Conservation (phyloP, 2,329 filamentous ascomycete genomes). For the Fusarium circinatum region DNA sequence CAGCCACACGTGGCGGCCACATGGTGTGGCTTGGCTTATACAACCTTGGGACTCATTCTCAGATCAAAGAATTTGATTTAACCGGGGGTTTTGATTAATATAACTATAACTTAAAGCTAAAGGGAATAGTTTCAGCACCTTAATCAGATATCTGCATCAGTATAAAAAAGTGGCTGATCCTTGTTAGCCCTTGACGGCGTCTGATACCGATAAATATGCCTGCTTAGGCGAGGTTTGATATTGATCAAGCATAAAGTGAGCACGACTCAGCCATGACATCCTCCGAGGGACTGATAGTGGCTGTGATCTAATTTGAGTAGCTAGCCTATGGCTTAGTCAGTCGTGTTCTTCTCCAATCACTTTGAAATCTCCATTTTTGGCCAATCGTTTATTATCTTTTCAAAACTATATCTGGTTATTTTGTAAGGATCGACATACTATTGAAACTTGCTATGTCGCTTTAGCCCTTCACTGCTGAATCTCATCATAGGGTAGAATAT, state of each 20-base stretch:
- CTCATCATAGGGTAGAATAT: too few relatives aligned
- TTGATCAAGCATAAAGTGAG: background rate
- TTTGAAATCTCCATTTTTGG: background rate
- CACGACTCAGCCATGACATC: background rate
- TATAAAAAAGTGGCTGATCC: background rate
- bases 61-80: background rate
- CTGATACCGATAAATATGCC: background rate
- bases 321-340: background rate
- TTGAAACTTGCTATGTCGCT: background rate
- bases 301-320: background rate
- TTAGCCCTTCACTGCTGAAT: background rate
- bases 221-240: constrained; percentile 4
- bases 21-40: constrained; percentile 46
- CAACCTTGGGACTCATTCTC: background rate
- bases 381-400: background rate
- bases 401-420: too few relatives aligned
- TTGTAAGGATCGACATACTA: background rate
- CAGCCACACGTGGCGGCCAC: constrained; percentile 17
- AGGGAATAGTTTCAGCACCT: background rate
- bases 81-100: background rate
- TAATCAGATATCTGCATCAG: background rate
- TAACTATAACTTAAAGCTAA: background rate
- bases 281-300: background rate
- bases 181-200: background rate
- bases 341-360: background rate